Evolutionary conservation across 2,329 filamentous ascomycete species (phyloP), one percentile per base, ranked within the genome.

Genomic region (Sordariomycetes sp.): DNA sequence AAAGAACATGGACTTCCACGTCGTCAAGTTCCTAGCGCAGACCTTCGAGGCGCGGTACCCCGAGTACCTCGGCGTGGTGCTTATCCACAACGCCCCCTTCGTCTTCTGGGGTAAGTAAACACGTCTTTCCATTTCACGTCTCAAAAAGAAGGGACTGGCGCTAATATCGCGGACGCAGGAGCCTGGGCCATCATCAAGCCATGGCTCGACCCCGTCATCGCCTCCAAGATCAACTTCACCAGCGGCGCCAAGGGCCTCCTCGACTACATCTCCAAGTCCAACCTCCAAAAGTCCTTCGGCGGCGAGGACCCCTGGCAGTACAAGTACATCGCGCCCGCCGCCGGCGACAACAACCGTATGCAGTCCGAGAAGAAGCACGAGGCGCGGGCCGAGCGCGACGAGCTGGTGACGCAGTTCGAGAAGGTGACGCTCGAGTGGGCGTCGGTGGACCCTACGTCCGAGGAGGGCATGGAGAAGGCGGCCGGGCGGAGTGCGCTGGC

Each of bases 31-130:
- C 74, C 97, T 99, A 88, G 97, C 97, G 72, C 96, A 96, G 72
- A 96, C 91, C 71, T 99, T 99, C 68, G 94, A 99, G 75, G 94
- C 94, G 60, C 97, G 99, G 70, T 99, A 97, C 66, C 94, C 94
- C 1, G 94, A 99, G 71, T 93, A 85, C 53, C 79, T 99, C 1
- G 94, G 93, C 32, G 81, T 87, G 2, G 90, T 97, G 2, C 80
- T 97, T 53, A 90, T 99, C 48, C 94, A 99, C 77, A 96, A 96
- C 71, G 86, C 94, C 0, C 94, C 94, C 3, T 99, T 93, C 93
- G 77, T 99, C 54, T 99, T 99, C 75, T 91, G 96, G 77, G 87
- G 89, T 87, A 71, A 58, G 77, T 72, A 3, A 8, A n/a, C n/a
- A n/a, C n/a, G n/a, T n/a, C n/a, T n/a, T n/a, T 16, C 40, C 7